Base-by-base conservation (phyloP, 306 rosid genomes). In the Prunus mongolica region DNA sequence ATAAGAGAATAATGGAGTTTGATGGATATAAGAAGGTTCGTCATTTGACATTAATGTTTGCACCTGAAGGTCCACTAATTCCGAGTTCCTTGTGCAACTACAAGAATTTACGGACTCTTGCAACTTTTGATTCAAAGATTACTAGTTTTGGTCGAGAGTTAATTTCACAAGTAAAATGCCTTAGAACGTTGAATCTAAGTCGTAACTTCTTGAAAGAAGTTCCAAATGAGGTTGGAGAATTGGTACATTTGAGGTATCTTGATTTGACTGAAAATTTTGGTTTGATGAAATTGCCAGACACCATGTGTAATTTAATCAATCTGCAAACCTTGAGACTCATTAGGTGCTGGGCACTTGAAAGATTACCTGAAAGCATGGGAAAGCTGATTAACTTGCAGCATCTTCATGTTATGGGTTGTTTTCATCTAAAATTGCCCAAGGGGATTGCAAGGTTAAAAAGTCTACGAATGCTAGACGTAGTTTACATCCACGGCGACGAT, bases 291-390 rank as follows among this genome's bases (percentile, higher is more conserved):
- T 50, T 74, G 22, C 71, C 60, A 0, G 14, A 47, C 6, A 6
- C 30, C 5, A 3, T 45, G 8, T 74, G 56, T 45, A 6, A 38
- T 3, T 50, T 64, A 34, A 2, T 49, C 47, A 75, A 75, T 64
- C 7, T 75, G 25, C 58, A 74, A 44, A 74, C 55, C 24, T 38
- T 65, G 51, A 34, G 45, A 34, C 6, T 75, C 9, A 41, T 1
- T 0, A 0, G 0, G 3, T 65, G 64, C 20, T 0, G 0, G 0
- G 0, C 0, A 2, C 55, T 67, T 20, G 6, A 67, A n/a, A 4
- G 2, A 22, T 27, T 51, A 2, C 79, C 72, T 0, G 38, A 64
- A 46, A 73, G 3, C 3, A 65, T 50, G 6, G 65, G 47, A 52
- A 75, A 51, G 20, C 55, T 65, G 2, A 54, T 9, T 47, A 34